A percentile compares a stretch with the other conserved stretches of the same genome.
Conservation (phyloP, 2,329 filamentous ascomycete species). For the Cryphonectria nitschkei region DNA sequence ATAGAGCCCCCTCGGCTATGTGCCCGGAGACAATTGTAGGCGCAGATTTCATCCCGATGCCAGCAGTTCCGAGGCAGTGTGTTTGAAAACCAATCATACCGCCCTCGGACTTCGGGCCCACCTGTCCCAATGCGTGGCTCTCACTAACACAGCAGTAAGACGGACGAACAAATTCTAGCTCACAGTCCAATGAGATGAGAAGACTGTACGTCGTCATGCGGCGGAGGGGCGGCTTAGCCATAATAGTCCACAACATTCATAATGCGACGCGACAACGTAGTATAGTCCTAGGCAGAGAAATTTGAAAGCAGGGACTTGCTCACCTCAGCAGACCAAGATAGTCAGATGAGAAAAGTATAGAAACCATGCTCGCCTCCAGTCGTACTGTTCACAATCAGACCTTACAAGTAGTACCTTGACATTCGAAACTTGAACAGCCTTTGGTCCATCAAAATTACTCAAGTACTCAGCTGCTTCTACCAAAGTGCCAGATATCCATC, state of each 20-base stretch:
- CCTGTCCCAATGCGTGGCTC: neutral
- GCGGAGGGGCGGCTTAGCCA: neutral
- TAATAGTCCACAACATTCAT: neutral
- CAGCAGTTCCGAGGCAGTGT: neutral
- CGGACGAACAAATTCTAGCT: neutral
- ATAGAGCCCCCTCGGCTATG: neutral
- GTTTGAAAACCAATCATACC: neutral
- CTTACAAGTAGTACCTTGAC: neutral
- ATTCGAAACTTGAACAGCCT: neutral
- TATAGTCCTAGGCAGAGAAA: neutral
- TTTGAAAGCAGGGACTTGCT: neutral
- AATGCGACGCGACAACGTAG: neutral
- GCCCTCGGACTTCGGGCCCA: neutral
- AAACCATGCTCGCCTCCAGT: neutral
- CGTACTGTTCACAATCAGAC: neutral
- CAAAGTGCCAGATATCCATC: neutral
- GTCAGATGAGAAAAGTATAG: neutral
- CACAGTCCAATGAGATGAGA: neutral
- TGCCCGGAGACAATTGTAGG: neutral
- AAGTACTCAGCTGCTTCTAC: neutral
- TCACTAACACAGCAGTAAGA: neutral
- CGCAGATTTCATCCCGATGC: neutral
- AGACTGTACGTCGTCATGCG: neutral
- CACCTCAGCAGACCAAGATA: neutral
- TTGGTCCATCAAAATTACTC: neutral